Conservation (phyloP, 768 basidiomycete genomes). For the Xanthoconium purpureum region DNA sequence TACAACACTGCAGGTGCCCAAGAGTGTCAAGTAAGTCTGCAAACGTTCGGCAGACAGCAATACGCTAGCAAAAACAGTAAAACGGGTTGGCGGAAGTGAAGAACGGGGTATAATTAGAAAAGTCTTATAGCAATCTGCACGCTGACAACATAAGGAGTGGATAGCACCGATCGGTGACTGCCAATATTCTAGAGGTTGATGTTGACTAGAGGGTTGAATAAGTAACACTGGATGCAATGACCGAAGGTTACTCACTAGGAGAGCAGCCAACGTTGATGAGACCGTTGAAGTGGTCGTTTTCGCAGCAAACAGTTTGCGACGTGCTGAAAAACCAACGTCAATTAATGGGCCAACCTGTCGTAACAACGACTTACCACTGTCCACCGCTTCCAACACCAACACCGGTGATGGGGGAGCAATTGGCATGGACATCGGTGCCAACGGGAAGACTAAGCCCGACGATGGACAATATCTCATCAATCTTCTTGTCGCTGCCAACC, state of each 20-base stretch:
- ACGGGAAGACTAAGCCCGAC: not conserved
- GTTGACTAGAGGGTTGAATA: constrained; percentile 11
- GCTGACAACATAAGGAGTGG: constrained; percentile 19
- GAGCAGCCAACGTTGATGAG: constrained; percentile 40
- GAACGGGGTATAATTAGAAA: constrained; percentile 17
- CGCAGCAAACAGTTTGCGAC: constrained; percentile 40
- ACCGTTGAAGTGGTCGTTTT: constrained; percentile 32
- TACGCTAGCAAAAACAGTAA: not conserved
- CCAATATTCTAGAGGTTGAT: constrained; percentile 12
- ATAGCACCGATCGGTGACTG: not conserved
- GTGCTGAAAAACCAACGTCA: constrained; percentile 23
- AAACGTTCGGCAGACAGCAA: not conserved
- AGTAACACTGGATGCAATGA: not conserved
- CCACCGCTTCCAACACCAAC: constrained; percentile 2
- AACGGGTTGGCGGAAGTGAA: not conserved
- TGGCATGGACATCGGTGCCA: constrained; percentile 21
- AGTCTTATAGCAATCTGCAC: not conserved
- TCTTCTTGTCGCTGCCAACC: not conserved
- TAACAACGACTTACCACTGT: constrained; percentile 15
- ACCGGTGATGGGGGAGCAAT: constrained; percentile 31
- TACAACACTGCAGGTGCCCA: not conserved
- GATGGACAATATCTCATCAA: not conserved
- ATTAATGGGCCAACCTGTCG: too few species aligned
- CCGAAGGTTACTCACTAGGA: constrained; percentile 27
- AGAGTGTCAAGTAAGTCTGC: not conserved